Conservation (phyloP, 129 eudicot species). For the Calendula officinalis region DNA sequence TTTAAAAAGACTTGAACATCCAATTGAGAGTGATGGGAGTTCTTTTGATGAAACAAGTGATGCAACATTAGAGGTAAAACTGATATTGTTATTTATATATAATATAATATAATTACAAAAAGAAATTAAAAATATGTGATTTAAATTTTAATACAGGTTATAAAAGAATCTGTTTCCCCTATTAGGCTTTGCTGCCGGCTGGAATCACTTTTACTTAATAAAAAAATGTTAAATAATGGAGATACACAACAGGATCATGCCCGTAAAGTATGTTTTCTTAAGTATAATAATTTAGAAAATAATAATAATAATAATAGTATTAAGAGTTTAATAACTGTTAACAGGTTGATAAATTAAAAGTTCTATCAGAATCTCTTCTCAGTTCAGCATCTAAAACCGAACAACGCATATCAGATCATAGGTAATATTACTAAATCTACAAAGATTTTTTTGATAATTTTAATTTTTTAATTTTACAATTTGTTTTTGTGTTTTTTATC, state of each 20-base stretch:
- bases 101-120: not conserved
- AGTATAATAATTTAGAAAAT: not conserved
- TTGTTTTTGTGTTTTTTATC: not conserved
- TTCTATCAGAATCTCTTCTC: conserved; percentile 74
- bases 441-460: not conserved
- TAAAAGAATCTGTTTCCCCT: conserved; percentile 49
- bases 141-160: conserved; percentile 41
- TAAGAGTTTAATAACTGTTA: conserved; percentile 2
- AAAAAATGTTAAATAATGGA: conserved; percentile 43
- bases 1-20: conserved; percentile 31
- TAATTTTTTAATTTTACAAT: not conserved
- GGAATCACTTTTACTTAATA: conserved; percentile 56
- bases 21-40: conserved; percentile 24
- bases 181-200: conserved; percentile 54
- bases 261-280: conserved; percentile 42
- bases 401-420: conserved; percentile 72
- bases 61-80: conserved; percentile 44
- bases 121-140: too few species aligned
- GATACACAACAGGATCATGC: conserved; percentile 54
- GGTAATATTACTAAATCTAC: conserved; percentile 32
- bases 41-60: conserved; percentile 30
- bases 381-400: conserved; percentile 78
- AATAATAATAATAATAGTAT: too few species aligned
- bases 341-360: conserved; percentile 76
- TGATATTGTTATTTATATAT: not conserved